A percentile compares a stretch with the other conserved stretches of the same genome.
Conservation (phyloP, 495 filamentous ascomycete genomes). For the Xylaria cubensis region DNA sequence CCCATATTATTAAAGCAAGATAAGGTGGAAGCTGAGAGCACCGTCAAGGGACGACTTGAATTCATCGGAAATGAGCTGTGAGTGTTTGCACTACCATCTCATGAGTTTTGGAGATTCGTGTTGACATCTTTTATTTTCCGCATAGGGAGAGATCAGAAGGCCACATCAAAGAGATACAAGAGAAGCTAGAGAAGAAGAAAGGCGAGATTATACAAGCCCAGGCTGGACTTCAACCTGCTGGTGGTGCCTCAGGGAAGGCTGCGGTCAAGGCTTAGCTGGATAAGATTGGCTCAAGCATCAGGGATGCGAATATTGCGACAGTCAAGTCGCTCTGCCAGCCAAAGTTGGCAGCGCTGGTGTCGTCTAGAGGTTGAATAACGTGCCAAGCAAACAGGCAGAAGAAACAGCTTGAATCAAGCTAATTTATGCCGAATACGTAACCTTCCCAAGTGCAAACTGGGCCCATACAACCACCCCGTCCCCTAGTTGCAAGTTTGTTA, state of each 20-base stretch:
- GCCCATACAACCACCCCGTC: neutral
- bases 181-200: slow-evolving; percentile 81
- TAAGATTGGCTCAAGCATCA: slow-evolving; percentile 13
- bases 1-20: slow-evolving; percentile 96
- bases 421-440: neutral
- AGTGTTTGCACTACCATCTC: neutral
- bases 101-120: slow-evolving; percentile 32
- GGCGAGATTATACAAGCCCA: slow-evolving; percentile 57
- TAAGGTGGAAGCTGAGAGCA: slow-evolving; percentile 81
- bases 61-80: slow-evolving; percentile 97
- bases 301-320: neutral
- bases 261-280: slow-evolving; percentile 28
- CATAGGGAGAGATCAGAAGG: slow-evolving; percentile 79
- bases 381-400: neutral
- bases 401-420: neutral
- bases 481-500: neutral
- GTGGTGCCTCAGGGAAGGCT: slow-evolving; percentile 35
- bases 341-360: neutral
- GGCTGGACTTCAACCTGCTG: slow-evolving; percentile 47
- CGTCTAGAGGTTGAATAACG: too few species aligned
- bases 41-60: slow-evolving; percentile 86
- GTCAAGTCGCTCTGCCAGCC: neutral
- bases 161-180: slow-evolving; percentile 79
- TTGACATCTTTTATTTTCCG: slow-evolving; percentile 16
- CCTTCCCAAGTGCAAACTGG: neutral